These are phyloP conservation scores for Bryoglossum gracile DNA, from an alignment of 495 filamentous ascomycete species.

Conservation along the genomic window DNA sequence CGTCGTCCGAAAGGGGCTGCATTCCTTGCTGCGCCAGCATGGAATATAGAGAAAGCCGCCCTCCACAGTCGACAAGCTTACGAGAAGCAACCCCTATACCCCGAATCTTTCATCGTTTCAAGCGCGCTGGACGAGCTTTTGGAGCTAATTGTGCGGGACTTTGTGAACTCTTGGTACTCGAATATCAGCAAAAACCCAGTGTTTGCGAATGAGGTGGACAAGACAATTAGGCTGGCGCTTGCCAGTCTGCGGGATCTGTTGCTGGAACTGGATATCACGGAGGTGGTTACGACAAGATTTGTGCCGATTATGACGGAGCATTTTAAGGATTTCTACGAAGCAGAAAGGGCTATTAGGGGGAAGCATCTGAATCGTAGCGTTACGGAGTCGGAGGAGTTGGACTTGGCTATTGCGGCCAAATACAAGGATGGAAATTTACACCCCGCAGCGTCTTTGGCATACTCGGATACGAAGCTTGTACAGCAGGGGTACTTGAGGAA, in stretches of 20 bases:
- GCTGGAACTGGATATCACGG: conserved; percentile 67
- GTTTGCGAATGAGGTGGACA: conserved; percentile 82
- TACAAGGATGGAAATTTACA: conserved; percentile 87
- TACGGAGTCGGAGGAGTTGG: conserved; percentile 93
- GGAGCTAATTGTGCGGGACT: conserved; percentile 70
- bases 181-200: conserved; percentile 73
- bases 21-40: conserved; percentile 56
- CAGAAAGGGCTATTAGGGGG: conserved; percentile 80
- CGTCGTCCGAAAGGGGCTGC: conserved; percentile 42
- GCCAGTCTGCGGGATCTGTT: conserved; percentile 61
- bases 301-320: conserved; percentile 89
- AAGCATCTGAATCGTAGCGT: conserved; percentile 79
- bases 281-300: conserved; percentile 69
- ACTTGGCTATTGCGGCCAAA: conserved; percentile 87
- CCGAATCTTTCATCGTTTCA: conserved; percentile 71
- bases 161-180: conserved; percentile 81
- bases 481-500: conserved; percentile 84
- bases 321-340: conserved; percentile 82
- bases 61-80: conserved; percentile 47
- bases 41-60: conserved; percentile 59
- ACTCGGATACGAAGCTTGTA: conserved; percentile 69
- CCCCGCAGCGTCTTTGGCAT: conserved; percentile 73
- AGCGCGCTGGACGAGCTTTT: conserved; percentile 75
- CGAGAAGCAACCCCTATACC: conserved; percentile 56
- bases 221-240: conserved; percentile 66